These are phyloP conservation scores for Solanum dulcamara DNA, from an alignment of 257 asterid species.

Conservation along the genomic window DNA sequence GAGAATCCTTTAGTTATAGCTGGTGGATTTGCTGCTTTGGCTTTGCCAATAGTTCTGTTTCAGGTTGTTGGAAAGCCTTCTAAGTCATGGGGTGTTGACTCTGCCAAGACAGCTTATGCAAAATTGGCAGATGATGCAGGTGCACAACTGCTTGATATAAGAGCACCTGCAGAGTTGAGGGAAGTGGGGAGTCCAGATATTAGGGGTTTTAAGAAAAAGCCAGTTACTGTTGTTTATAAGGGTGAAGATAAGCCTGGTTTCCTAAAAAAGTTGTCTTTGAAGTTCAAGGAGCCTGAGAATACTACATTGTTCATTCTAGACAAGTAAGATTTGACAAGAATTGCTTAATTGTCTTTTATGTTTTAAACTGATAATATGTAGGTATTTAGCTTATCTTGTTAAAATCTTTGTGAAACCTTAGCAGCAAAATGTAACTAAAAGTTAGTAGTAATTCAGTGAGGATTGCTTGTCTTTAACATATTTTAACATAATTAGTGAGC, in stretches of 20 bases:
- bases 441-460: background rate
- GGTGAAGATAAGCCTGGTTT: constrained; percentile 77
- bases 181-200: constrained; percentile 70
- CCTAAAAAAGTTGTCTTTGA: constrained; percentile 60
- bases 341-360: background rate
- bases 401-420: background rate
- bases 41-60: constrained; percentile 55
- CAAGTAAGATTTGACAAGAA: constrained; percentile 56
- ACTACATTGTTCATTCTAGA: constrained; percentile 84
- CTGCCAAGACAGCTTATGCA: constrained; percentile 67
- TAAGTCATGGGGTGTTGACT: constrained; percentile 77
- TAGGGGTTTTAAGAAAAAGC: constrained; percentile 65
- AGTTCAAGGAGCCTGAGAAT: constrained; percentile 73
- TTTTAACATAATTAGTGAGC: background rate
- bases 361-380: background rate
- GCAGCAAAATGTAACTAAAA: background rate
- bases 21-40: constrained; percentile 51
- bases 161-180: constrained; percentile 35
- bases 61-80: constrained; percentile 57
- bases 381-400: background rate
- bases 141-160: constrained; percentile 71
- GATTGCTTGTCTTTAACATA: background rate
- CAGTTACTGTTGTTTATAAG: constrained; percentile 48
- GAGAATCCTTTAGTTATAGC: constrained; percentile 63
- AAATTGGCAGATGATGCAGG: constrained; percentile 57